Evolutionary conservation across 805 yeast species (phyloP), one percentile per base, ranked within the genome.

Genomic region (Henningerozyma blattae): DNA sequence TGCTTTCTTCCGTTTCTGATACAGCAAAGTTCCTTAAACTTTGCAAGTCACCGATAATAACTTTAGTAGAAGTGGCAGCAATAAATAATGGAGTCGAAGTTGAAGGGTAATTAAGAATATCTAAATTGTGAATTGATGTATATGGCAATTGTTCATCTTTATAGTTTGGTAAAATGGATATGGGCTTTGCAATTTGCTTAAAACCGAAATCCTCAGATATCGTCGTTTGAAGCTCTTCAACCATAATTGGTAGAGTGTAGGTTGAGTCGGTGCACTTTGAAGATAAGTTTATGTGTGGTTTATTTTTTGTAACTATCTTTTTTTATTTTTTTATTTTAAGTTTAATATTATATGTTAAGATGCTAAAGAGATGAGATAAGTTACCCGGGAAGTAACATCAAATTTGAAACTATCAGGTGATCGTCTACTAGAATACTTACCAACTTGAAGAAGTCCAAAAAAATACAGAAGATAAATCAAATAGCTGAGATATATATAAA

Each of bases 121-220:
- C 56, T 8, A 69, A 47, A 32, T 67, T 59, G 15, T 55, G 56
- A 28, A 53, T 36, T 19, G 37, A 52, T 34, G 52, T 57, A 51
- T 40, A 65, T 14, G 59, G 67, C 33, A 50, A 35, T 15, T 37
- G 41, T 41, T 67, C 70, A 13, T 53, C 45, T 7, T 20, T 10
- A 33, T 50, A 59, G 10, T 56, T 38, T n/a, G 62, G 64, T 15
- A 67, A 43, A 22, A 61, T 48, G 10, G 42, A 43, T 15, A 52
- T 42, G 5, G n/a, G n/a, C 10, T 45, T 38, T 13, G 63, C 65
- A 8, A 62, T 27, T 22, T 55, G 45, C 39, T 58, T 65, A 53
- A 67, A 68, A 5, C 72, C 72, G 38, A 64, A 56, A 41, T 64
- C 67, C 37, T 64, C 67, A 4, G 67, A 50, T 5, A 43, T 51